Conservation (phyloP, 345 rosid genomes). For the Aegle marmelos region DNA sequence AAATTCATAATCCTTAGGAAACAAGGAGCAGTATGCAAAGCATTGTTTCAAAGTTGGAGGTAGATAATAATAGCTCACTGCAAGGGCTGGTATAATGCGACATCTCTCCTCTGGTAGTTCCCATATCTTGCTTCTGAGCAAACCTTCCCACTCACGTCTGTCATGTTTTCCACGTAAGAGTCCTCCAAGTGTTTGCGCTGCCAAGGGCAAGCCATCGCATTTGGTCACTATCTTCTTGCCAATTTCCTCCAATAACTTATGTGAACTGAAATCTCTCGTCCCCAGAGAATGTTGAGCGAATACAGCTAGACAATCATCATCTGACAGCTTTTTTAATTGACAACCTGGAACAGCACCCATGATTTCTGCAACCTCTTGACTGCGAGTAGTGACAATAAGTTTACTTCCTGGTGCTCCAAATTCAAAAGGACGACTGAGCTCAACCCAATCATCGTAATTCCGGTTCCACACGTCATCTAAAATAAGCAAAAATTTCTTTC, state of each 20-base stretch:
- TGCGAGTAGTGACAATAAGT: background rate
- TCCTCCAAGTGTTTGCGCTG: background rate
- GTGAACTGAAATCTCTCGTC: background rate
- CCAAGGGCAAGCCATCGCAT: background rate
- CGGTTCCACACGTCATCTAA: slow-evolving; percentile 24
- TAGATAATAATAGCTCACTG: background rate
- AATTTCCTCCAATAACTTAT: background rate
- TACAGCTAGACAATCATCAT: background rate
- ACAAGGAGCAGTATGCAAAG: slow-evolving; percentile 3
- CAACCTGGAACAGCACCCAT: background rate
- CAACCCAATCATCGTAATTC: background rate
- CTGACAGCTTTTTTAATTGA: background rate
- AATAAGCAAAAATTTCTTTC: slow-evolving; percentile 17
- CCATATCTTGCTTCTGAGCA: background rate
- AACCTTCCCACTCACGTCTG: background rate
- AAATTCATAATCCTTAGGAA: slow-evolving; percentile 12
- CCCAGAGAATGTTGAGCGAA: background rate
- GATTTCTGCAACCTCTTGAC: background rate
- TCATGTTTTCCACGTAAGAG: background rate
- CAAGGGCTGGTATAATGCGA: background rate
- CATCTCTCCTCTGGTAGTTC: background rate
- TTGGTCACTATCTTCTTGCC: background rate
- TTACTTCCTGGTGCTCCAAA: background rate
- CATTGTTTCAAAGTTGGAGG: background rate
- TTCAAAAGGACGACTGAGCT: background rate